A percentile compares a stretch with the other conserved stretches of the same genome.
Evolutionary conservation across 1,284 basidiomycete genomes (phyloP).

Genomic region (Tilletia walkeri): DNA sequence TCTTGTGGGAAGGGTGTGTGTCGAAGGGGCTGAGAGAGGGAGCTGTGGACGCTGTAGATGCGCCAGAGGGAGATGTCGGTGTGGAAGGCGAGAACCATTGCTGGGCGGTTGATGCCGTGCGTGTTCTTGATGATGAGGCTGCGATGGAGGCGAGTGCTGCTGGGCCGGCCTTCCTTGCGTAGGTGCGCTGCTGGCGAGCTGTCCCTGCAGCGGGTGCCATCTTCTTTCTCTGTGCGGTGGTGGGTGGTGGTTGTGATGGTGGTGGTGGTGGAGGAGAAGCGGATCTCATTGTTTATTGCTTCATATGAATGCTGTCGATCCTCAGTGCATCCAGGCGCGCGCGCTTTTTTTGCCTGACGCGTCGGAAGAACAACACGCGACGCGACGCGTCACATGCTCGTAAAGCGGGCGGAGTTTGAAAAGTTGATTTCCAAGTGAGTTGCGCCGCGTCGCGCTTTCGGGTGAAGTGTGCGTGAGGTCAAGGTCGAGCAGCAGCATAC

Average conservation of each 20-base stretch:
- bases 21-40: conserved; percentile 3
- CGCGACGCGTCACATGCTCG: background rate
- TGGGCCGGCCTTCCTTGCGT: background rate
- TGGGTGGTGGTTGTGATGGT: background rate
- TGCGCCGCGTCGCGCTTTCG: too few relatives aligned
- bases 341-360: too few relatives aligned
- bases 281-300: too few relatives aligned
- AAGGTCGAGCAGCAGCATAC: too few relatives aligned
- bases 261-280: background rate
- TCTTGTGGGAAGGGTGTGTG: background rate
- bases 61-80: background rate
- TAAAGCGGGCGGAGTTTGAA: background rate
- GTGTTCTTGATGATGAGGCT: too few relatives aligned
- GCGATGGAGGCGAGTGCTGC: too few relatives aligned
- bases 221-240: background rate
- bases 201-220: background rate
- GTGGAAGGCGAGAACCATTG: background rate
- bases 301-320: too few relatives aligned
- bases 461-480: too few relatives aligned
- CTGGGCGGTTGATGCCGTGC: background rate
- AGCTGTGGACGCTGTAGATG: background rate
- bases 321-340: too few relatives aligned
- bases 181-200: background rate
- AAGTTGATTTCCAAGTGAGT: too few relatives aligned
- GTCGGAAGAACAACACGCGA: background rate